phyloP scores from a whole-genome alignment of 345 rosid genomes.

The Turritis glabra region DNA sequence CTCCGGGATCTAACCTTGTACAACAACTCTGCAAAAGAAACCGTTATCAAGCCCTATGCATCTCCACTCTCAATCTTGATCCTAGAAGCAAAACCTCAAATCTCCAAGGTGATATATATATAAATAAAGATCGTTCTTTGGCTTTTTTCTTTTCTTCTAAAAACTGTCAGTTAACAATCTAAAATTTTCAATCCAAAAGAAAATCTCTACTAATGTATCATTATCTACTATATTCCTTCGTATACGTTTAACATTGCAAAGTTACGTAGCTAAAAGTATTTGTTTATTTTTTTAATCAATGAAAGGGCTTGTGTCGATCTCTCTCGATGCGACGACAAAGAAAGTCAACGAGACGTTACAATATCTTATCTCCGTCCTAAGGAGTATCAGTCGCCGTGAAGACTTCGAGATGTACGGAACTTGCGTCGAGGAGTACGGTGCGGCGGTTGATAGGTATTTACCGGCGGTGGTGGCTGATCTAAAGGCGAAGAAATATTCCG shows the following conservation, averaged over 20 bases:
- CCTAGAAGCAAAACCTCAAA: constrained; percentile 27
- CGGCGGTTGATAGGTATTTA: constrained; percentile 14
- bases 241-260: background rate
- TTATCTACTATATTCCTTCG: background rate
- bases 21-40: constrained; percentile 26
- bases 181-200: no score
- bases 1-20: background rate
- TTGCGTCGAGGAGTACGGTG: constrained; percentile 30
- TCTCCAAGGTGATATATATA: constrained; percentile 29
- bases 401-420: constrained; percentile 1
- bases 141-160: background rate
- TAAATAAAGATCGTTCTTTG: background rate
- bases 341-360: background rate
- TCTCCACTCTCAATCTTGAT: constrained; percentile 24
- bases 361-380: background rate
- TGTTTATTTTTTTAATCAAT: background rate
- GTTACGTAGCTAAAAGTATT: background rate
- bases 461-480: constrained; percentile 11
- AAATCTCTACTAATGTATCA: no score
- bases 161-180: background rate
- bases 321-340: constrained; percentile 26
- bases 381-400: background rate
- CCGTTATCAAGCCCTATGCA: constrained; percentile 26
- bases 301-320: constrained; percentile 24
- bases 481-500: constrained; percentile 12